Percentiles rank a stretch among this genome's conserved stretches.
phyloP scores from a whole-genome alignment of 23 red algal genomes.

The Chondrus crispus region DNA sequence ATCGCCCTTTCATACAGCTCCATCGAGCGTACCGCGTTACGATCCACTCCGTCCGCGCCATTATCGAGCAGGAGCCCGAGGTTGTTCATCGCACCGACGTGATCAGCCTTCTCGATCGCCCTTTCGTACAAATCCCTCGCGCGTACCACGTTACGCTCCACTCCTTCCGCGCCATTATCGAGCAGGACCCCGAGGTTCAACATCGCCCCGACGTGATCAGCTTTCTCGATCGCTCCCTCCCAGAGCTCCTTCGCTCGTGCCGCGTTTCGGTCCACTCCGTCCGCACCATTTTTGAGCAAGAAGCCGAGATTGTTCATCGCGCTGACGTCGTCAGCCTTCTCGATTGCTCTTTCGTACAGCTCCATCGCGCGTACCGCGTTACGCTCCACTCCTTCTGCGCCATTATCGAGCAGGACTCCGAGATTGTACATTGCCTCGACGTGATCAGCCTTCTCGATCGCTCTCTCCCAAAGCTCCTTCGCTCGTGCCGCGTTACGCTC shows the following conservation, averaged over 20 bases:
- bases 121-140: neutral
- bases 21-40: neutral
- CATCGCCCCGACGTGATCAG: neutral
- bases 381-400: neutral
- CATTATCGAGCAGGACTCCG: neutral
- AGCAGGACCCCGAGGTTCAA: neutral
- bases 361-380: neutral
- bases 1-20: conserved; percentile 7
- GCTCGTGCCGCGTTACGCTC: neutral
- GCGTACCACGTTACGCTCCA: neutral
- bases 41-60: neutral
- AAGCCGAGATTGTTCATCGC: conserved; percentile 4
- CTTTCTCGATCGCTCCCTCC: neutral
- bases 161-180: neutral
- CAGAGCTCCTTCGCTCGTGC: neutral
- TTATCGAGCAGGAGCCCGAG: neutral
- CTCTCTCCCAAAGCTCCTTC: neutral
- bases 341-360: neutral
- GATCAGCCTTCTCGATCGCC: neutral
- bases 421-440: neutral
- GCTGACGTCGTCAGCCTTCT: neutral
- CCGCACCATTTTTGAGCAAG: neutral
- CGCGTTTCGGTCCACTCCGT: neutral
- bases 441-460: neutral
- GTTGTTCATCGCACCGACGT: neutral